Percentiles rank a stretch among this genome's conserved stretches.
Conservation (phyloP, 1,139 yeast genomes). For the Geotrichum candidum region DNA sequence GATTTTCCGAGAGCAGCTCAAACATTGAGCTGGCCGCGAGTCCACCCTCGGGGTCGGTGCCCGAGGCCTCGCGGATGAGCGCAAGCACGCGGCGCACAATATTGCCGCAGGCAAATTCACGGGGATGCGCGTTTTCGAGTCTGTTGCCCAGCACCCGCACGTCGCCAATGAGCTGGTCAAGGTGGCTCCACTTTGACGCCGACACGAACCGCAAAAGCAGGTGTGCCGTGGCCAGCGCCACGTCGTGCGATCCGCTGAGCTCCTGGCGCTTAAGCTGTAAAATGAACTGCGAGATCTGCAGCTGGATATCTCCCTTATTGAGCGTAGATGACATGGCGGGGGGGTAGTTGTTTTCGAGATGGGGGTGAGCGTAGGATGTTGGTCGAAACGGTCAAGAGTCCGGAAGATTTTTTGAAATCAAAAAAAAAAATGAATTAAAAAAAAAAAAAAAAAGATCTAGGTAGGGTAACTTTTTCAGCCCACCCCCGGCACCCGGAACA, state of each 20-base stretch:
- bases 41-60: slow-evolving; percentile 46
- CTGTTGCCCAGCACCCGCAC: slow-evolving; percentile 47
- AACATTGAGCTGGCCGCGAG: slow-evolving; percentile 70
- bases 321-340: slow-evolving; percentile 3
- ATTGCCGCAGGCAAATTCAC: slow-evolving; percentile 82
- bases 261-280: slow-evolving; percentile 60
- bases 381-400: background rate
- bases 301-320: slow-evolving; percentile 14
- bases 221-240: slow-evolving; percentile 84
- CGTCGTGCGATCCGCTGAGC: slow-evolving; percentile 62
- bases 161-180: slow-evolving; percentile 63
- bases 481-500: no score
- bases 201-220: slow-evolving; percentile 83
- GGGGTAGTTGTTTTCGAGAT: background rate
- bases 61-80: slow-evolving; percentile 72
- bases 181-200: slow-evolving; percentile 78
- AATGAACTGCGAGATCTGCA: slow-evolving; percentile 14
- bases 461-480: background rate
- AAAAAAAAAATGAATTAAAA: background rate
- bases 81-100: slow-evolving; percentile 86
- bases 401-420: background rate
- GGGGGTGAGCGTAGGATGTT: background rate
- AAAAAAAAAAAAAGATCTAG: background rate
- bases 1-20: slow-evolving; percentile 48
- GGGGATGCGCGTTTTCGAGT: slow-evolving; percentile 40